A percentile compares a stretch with the other conserved stretches of the same genome.
Conservation (phyloP, 148 eudicot species). For the Dianthus caryophyllus region DNA sequence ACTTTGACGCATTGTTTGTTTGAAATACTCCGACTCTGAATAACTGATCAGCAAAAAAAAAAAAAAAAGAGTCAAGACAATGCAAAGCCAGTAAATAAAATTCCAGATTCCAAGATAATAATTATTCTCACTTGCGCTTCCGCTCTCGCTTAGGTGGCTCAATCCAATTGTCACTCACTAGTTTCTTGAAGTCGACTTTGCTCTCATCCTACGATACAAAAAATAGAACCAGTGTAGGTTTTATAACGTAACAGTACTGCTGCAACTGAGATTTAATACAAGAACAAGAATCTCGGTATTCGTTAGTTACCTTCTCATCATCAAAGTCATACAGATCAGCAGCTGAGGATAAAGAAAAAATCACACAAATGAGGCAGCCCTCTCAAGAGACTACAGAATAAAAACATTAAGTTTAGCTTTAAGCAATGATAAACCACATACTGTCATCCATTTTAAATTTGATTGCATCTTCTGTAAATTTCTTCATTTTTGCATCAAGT, state of each 20-base stretch:
- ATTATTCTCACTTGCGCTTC: constrained; percentile 74
- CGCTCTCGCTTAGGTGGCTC: constrained; percentile 96
- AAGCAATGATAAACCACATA: constrained; percentile 30
- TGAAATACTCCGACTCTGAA: constrained; percentile 94
- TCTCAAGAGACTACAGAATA: too few species aligned
- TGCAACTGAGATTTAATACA: background rate
- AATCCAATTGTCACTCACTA: constrained; percentile 84
- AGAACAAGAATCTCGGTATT: background rate
- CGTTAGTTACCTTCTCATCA: constrained; percentile 67
- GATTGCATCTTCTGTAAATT: constrained; percentile 97
- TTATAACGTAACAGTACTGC: background rate
- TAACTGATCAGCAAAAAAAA: constrained; percentile 43
- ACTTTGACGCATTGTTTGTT: constrained; percentile 99
- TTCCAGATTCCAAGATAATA: background rate
- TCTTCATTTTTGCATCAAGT: constrained; percentile 99
- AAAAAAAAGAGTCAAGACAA: constrained; percentile 6
- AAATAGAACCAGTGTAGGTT: constrained; percentile 14
- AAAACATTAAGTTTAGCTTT: background rate
- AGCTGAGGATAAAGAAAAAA: constrained; percentile 47
- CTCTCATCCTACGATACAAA: constrained; percentile 57
- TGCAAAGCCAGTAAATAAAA: background rate
- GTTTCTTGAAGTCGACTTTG: constrained; percentile 87
- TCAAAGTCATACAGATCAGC: constrained; percentile 93
- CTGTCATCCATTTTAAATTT: constrained; percentile 98
- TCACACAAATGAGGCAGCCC: constrained; percentile 11